Percentiles rank a stretch among this genome's conserved stretches.
These are phyloP conservation scores for Ophiocordyceps polyrhachis-furcata DNA, from an alignment of 2,329 filamentous ascomycete genomes.

Conservation along the genomic window DNA sequence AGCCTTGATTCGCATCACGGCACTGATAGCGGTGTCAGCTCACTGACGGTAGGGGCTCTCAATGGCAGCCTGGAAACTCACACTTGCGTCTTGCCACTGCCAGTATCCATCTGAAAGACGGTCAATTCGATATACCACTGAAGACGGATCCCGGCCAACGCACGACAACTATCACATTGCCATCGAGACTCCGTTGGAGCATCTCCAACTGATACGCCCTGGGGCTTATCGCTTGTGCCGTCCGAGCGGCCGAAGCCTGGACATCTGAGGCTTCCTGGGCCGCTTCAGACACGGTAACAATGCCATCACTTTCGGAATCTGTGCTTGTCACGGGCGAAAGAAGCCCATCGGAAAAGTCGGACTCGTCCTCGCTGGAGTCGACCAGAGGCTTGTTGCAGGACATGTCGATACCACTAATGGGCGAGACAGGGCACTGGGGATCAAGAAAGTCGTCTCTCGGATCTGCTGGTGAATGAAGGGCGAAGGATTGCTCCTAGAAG, in stretches of 20 bases:
- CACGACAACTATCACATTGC: slow-evolving; percentile 57
- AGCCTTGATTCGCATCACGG: slow-evolving; percentile 45
- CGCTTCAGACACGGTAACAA: slow-evolving; percentile 5
- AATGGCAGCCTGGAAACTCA: slow-evolving; percentile 19
- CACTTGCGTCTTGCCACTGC: slow-evolving; percentile 64
- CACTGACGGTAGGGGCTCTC: not conserved
- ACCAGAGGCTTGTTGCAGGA: slow-evolving; percentile 1
- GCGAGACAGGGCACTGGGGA: not conserved
- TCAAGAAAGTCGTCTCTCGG: not conserved
- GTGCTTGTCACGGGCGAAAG: not conserved
- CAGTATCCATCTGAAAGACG: slow-evolving; percentile 51
- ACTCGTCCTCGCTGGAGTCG: slow-evolving; percentile 1
- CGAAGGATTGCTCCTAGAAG: not conserved
- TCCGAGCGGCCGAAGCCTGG: not conserved
- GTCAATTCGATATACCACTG: not conserved
- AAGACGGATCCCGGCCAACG: slow-evolving; percentile 6
- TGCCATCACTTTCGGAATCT: slow-evolving; percentile 2
- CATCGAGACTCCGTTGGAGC: slow-evolving; percentile 47
- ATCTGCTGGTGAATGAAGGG: not conserved
- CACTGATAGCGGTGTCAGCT: slow-evolving; percentile 22
- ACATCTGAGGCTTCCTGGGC: slow-evolving; percentile 1
- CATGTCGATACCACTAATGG: not conserved
- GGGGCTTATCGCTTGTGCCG: slow-evolving; percentile 16
- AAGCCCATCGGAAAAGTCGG: slow-evolving; percentile 2
- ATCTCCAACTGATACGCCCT: slow-evolving; percentile 60